phyloP scores from a whole-genome alignment of 139 green algal species.

The Edaphochlamys debaryana region DNA sequence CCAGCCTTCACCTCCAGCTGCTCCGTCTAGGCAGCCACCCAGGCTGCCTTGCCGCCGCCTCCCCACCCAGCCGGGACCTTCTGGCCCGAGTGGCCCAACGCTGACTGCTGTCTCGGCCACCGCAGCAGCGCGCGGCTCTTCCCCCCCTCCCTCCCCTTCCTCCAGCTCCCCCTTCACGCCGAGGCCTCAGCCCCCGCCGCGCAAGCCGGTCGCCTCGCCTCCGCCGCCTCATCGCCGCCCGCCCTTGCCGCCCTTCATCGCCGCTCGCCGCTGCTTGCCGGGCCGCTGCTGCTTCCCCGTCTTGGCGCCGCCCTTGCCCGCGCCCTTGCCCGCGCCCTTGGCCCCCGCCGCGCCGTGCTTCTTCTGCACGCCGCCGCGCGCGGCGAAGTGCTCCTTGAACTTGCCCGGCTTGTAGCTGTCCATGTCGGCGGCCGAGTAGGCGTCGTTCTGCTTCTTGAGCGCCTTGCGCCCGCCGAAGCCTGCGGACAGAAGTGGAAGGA shows the following conservation, averaged over 20 bases:
- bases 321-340: constrained; percentile 18
- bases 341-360: constrained; percentile 24
- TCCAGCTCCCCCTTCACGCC: too few relatives aligned
- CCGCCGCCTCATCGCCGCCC: not conserved
- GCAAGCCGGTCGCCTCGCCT: too few relatives aligned
- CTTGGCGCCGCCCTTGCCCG: constrained; percentile 5
- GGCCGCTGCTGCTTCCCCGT: constrained; percentile 56
- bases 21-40: too few relatives aligned
- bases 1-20: too few relatives aligned
- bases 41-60: too few relatives aligned
- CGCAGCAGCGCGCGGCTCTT: too few relatives aligned
- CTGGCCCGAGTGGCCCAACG: too few relatives aligned
- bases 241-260: constrained; percentile 27
- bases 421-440: constrained; percentile 82
- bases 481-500: constrained; percentile 9
- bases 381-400: constrained; percentile 36
- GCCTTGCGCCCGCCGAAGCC: constrained; percentile 91
- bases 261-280: constrained; percentile 65
- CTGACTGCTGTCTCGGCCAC: too few relatives aligned
- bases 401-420: constrained; percentile 61
- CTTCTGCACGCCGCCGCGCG: constrained; percentile 33
- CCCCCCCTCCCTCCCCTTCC: too few relatives aligned
- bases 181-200: too few relatives aligned
- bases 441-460: constrained; percentile 93
- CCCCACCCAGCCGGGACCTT: too few relatives aligned